Evolutionary conservation across 2,329 filamentous ascomycete genomes (phyloP), one percentile per base, ranked within the genome.

Genomic region (Aspergillus ibericus): DNA sequence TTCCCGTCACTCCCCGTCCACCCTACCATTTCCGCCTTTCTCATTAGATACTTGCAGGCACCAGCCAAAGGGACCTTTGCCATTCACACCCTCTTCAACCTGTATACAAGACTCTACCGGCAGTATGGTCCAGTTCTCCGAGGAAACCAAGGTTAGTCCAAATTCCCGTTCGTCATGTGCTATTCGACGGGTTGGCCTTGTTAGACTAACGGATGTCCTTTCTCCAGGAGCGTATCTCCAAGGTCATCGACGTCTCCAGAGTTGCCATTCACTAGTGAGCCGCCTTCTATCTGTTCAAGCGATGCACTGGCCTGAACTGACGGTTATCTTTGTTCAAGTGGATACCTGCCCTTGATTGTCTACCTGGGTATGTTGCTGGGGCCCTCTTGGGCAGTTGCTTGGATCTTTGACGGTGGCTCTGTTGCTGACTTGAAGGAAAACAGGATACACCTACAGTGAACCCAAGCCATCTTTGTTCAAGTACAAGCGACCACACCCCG

Each of bases 201-300:
- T 42, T 48, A 47, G 32, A 48, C 64, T 68, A 52, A 68, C 49
- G 7, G 27, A 9, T 53, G 35, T 54, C 52, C 40, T 34, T 34
- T 13, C 35, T n/a, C 10, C 70, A 97, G 93, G 95, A 99, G 88
- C 92, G 95, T 83, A 96, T 99, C 80, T 88, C 91, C 73, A 93
- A 93, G 83, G 85, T 98, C 81, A 95, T 99, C 77, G 95, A 98
- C 79, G 82, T 97, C 76, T 95, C 92, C 63, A 88, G 93, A 72
- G 88, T 97, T 71, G 92, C 91, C 60, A 90, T 99, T 73, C 95
- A 99, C 82, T 99, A 98, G 92, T 96, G 86, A 66, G 89, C 74
- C 35, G 15, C 53, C 20, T 35, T 46, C 29, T 25, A 20, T 20
- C 22, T 42, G 5, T 38, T 35, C 5, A 7, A 35, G n/a, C 35